phyloP scores from a whole-genome alignment of 495 filamentous ascomycete genomes.

The Aspergillus baeticus region DNA sequence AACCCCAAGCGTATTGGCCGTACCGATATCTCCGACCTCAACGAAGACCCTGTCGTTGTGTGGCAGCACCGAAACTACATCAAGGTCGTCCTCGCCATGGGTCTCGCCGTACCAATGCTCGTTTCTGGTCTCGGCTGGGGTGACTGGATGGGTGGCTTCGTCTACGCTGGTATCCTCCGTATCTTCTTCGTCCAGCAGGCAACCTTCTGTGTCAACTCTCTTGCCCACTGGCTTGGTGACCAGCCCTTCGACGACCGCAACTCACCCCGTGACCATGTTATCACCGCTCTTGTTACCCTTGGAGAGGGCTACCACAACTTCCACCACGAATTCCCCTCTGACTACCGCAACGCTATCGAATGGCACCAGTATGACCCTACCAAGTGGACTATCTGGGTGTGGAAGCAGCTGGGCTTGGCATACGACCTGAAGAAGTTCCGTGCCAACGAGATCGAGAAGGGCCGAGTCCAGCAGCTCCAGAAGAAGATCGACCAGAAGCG shows the following conservation, averaged over 20 bases:
- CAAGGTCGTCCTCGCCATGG: constrained; percentile 85
- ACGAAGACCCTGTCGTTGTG: constrained; percentile 89
- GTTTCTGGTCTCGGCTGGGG: constrained; percentile 86
- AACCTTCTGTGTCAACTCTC: constrained; percentile 98
- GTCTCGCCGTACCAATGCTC: constrained; percentile 76
- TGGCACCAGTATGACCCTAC: constrained; percentile 99
- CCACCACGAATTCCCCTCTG: constrained; percentile 98
- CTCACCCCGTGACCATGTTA: constrained; percentile 92
- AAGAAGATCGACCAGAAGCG: constrained; percentile 99
- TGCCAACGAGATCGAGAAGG: constrained; percentile 98
- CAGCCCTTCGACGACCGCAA: constrained; percentile 99
- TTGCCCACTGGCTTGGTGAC: constrained; percentile 98
- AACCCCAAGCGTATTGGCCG: constrained; percentile 91
- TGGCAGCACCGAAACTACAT: constrained; percentile 96
- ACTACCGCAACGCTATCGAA: constrained; percentile 97
- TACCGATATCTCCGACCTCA: constrained; percentile 94
- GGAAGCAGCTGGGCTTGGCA: constrained; percentile 92
- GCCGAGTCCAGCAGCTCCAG: constrained; percentile 92
- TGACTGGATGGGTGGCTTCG: constrained; percentile 87
- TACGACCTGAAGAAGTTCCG: constrained; percentile 97
- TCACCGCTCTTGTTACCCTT: constrained; percentile 93
- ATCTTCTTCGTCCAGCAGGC: constrained; percentile 99
- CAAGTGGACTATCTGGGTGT: constrained; percentile 94
- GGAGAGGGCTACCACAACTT: constrained; percentile 99
- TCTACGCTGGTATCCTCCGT: constrained; percentile 93